Evolutionary conservation across 805 yeast genomes (phyloP).

Genomic region (Kluyveromyces starmeri): DNA sequence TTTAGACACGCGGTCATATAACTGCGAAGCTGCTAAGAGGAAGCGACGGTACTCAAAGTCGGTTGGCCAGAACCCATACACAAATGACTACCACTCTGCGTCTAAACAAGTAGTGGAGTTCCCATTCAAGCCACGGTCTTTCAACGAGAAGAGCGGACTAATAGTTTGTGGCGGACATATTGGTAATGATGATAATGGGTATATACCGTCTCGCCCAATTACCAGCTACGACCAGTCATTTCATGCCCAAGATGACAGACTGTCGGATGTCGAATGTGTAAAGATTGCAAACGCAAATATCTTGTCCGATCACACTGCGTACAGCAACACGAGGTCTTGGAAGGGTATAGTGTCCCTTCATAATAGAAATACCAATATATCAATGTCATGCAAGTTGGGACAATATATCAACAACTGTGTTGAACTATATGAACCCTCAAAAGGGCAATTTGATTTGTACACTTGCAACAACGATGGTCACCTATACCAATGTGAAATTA

Average conservation of each 20-base stretch:
- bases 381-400: constrained; percentile 54
- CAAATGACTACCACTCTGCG: constrained; percentile 11
- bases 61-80: background rate
- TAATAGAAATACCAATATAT: constrained; percentile 39
- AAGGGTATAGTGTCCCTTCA: constrained; percentile 43
- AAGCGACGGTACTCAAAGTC: constrained; percentile 6
- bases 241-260: constrained; percentile 5
- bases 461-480: constrained; percentile 80
- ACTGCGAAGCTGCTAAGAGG: constrained; percentile 1
- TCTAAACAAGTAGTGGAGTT: constrained; percentile 37
- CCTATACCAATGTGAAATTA: constrained; percentile 56
- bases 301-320: constrained; percentile 22
- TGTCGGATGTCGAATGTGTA: constrained; percentile 18
- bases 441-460: constrained; percentile 43
- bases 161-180: constrained; percentile 46
- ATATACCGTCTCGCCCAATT: constrained; percentile 5
- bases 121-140: constrained; percentile 63
- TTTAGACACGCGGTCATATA: constrained; percentile 29
- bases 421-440: constrained; percentile 37
- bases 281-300: constrained; percentile 23
- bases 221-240: background rate
- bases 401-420: constrained; percentile 80
- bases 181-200: constrained; percentile 31
- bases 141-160: constrained; percentile 46
- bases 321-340: constrained; percentile 29